These are phyloP conservation scores for Ophioceras dolichostomum DNA, from an alignment of 2,329 filamentous ascomycete genomes.

Conservation along the genomic window DNA sequence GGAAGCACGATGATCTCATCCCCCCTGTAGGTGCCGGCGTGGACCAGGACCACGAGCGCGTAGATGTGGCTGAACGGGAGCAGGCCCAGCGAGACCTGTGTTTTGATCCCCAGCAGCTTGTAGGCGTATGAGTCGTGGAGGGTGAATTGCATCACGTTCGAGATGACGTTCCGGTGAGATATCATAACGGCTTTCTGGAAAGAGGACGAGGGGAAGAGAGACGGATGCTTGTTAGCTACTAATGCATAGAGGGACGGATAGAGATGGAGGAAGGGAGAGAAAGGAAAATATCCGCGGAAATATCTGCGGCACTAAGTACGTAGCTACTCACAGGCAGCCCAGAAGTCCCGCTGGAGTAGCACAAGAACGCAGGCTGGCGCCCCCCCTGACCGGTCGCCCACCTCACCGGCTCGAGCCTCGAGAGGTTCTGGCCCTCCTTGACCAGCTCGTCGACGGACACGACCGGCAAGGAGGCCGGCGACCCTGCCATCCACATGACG, in stretches of 20 bases:
- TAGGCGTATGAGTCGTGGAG: constrained; percentile 24
- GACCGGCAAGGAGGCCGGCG: constrained; percentile 28
- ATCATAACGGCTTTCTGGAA: constrained; percentile 66
- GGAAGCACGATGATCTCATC: constrained; percentile 59
- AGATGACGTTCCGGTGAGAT: constrained; percentile 61
- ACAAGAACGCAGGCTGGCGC: constrained; percentile 52
- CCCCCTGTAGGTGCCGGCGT: constrained; percentile 53
- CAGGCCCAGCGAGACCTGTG: constrained; percentile 42
- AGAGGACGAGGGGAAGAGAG: too few relatives aligned
- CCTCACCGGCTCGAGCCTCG: constrained; percentile 30
- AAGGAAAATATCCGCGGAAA: too few relatives aligned
- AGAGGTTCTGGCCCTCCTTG: constrained; percentile 21
- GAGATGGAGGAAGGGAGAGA: too few relatives aligned
- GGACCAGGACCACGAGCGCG: constrained; percentile 57
- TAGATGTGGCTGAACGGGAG: constrained; percentile 73
- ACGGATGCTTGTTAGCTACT: too few relatives aligned
- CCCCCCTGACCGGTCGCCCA: constrained; percentile 44
- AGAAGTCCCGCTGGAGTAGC: constrained; percentile 60
- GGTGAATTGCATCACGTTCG: constrained; percentile 49
- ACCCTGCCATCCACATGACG: constrained; percentile 46
- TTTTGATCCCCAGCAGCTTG: constrained; percentile 14
- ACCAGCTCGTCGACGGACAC: constrained; percentile 54
- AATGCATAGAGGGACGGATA: too few relatives aligned
- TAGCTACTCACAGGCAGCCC: constrained; percentile 48
- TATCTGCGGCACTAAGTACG: too few relatives aligned